Base-by-base conservation (phyloP, 139 green algal species). In the Micractinium conductrix region DNA sequence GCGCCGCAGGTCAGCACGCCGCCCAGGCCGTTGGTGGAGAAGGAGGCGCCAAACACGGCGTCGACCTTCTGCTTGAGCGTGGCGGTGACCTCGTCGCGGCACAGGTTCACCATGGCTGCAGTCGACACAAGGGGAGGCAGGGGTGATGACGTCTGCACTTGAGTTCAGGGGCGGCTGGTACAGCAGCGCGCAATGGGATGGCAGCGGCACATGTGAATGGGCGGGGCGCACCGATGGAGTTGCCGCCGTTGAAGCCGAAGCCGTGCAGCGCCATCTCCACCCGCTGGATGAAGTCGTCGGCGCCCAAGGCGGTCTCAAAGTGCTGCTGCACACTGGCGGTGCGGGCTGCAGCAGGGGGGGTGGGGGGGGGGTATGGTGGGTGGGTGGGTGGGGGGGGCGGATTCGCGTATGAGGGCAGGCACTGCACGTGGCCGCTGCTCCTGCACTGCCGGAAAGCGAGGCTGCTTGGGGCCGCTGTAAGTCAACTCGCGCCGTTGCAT, bases 1-100 rank as follows among this genome's bases (percentile, higher is more conserved):
- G 93, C 90, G 68, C 95, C 95, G 85, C 92, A 96, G 44, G 93
- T 97, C 45, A 97, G 85, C 28, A 97, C 91, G 10, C 92, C 95
- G 38, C 93, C 94, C 74, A 97, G 93, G 21, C 94, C 94, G 84
- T 96, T 95, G 76, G 92, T 94, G 86, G 95, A 95, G 91, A 98
- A 96, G 69, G 90, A 94, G 63, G 89, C 86, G 43, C 94, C 94
- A 84, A 93, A 98, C 37, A 93, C 93, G 93, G 42, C 84, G 42
- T 86, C 93, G 74, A 98, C 94, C 82, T 93, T 93, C 68, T 92
- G 85, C 88, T 94, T 94, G 26, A 97, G 86, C n/a, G 88, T 83
- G 44, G 71, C 58, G 28, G 93, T 97, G 21, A 96, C 90, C 93
- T 98, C 95, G 67, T 98, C 95, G 80, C 95, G 93, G 92, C 95